Evolutionary conservation across 371 early-diverging fungal genomes (phyloP).

Genomic region (Rhizopus delemar): DNA sequence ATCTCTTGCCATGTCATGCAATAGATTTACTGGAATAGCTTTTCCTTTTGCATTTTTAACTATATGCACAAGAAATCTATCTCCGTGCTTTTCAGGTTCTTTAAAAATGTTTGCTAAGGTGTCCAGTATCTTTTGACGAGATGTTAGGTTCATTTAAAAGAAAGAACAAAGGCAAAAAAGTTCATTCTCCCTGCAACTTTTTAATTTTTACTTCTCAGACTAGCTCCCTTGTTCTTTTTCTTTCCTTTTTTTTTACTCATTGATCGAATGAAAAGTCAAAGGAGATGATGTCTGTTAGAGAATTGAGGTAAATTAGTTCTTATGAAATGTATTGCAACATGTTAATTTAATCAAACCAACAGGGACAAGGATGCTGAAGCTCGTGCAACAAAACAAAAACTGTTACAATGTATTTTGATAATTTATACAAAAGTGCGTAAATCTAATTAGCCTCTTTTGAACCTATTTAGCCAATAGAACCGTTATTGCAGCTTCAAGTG

Average conservation of each 20-base stretch:
- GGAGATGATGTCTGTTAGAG: conserved; percentile 13
- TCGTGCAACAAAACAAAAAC: conserved; percentile 6
- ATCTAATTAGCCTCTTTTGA: neutral
- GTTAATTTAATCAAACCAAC: neutral
- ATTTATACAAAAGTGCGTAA: neutral
- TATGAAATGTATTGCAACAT: neutral
- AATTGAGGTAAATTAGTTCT: conserved; percentile 9
- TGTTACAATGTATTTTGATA: conserved; percentile 18
- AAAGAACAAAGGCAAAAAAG: conserved; percentile 3
- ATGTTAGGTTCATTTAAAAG: neutral
- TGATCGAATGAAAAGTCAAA: conserved; percentile 5
- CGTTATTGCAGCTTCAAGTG: conserved; percentile 62
- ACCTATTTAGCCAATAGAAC: conserved; percentile 54
- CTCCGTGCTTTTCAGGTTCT: conserved; percentile 16
- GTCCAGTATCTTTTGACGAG: conserved; percentile 6
- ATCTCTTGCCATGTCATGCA: conserved; percentile 17
- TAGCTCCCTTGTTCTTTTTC: neutral
- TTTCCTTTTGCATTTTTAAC: conserved; percentile 14
- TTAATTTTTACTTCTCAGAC: conserved; percentile 6
- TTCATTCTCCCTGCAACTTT: neutral
- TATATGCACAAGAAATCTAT: conserved; percentile 17
- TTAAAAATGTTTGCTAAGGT: conserved; percentile 8
- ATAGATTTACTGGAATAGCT: conserved; percentile 14
- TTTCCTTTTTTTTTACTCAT: conserved; percentile 5
- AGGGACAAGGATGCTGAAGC: conserved; percentile 14